Evolutionary conservation across 31 red algal species (phyloP).

Genomic region (Porphyra umbilicalis): DNA sequence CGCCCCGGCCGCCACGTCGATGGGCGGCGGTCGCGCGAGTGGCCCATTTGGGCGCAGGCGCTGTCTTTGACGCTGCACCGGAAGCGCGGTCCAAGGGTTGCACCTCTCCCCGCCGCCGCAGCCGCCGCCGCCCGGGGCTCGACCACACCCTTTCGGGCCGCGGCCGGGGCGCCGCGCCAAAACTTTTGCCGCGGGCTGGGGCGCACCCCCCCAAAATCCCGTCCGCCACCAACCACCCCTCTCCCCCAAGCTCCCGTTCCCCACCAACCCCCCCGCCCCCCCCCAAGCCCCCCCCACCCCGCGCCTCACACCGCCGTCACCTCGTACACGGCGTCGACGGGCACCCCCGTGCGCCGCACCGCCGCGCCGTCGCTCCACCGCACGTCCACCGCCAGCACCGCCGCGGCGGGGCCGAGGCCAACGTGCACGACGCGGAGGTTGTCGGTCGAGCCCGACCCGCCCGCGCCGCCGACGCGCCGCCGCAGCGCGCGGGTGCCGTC

Average conservation of each 20-base stretch:
- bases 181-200: background rate
- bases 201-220: background rate
- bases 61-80: too few species aligned
- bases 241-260: background rate
- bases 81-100: background rate
- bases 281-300: background rate
- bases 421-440: background rate
- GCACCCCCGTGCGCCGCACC: constrained; percentile 2
- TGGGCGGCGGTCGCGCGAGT: too few species aligned
- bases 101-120: background rate
- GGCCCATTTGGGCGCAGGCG: too few species aligned
- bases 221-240: too few species aligned
- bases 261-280: background rate
- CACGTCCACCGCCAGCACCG: background rate
- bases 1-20: too few species aligned
- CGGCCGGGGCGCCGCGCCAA: background rate
- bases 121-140: background rate
- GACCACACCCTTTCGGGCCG: background rate
- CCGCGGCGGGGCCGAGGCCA: constrained; percentile 10
- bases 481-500: background rate
- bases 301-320: background rate
- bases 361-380: constrained; percentile 9
- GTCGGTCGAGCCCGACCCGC: background rate
- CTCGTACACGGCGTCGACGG: background rate
- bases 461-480: background rate